Percentiles rank a stretch among this genome's conserved stretches.
Conservation (phyloP, 495 filamentous ascomycete species). For the Xeromyces bisporus region DNA sequence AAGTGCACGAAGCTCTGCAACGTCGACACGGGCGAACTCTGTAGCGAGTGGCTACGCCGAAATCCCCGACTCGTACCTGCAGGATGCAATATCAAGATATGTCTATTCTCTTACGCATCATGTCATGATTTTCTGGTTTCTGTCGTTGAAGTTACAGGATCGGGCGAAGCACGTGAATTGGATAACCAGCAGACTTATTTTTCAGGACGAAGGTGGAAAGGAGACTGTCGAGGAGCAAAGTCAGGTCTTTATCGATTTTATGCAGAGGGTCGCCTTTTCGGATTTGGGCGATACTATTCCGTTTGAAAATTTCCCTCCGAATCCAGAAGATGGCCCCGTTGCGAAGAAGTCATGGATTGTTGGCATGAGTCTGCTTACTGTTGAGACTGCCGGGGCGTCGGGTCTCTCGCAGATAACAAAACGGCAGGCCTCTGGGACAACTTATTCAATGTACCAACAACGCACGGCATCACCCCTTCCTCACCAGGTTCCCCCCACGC, state of each 20-base stretch:
- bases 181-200: conserved; percentile 77
- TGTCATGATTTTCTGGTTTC: conserved; percentile 92
- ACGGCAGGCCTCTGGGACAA: conserved; percentile 71
- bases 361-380: conserved; percentile 71
- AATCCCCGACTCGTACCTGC: conserved; percentile 13
- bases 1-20: conserved; percentile 12
- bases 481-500: conserved; percentile 42
- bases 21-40: conserved; percentile 23
- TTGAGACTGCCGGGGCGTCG: conserved; percentile 59
- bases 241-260: conserved; percentile 84
- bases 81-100: conserved; percentile 48
- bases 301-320: conserved; percentile 38
- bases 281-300: conserved; percentile 48
- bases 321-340: conserved; percentile 48
- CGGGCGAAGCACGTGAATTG: conserved; percentile 70
- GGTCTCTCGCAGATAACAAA: conserved; percentile 68
- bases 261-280: conserved; percentile 79
- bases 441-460: conserved; percentile 57
- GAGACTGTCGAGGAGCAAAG: conserved; percentile 80
- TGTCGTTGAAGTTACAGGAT: conserved; percentile 69
- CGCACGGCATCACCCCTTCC: conserved; percentile 48
- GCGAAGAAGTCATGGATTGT: conserved; percentile 68
- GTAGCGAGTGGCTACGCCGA: conserved; percentile 17
- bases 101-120: conserved; percentile 86
- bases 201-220: conserved; percentile 52